Evolutionary conservation across 495 filamentous ascomycete species (phyloP).

Genomic region (Daldinia decipiens): DNA sequence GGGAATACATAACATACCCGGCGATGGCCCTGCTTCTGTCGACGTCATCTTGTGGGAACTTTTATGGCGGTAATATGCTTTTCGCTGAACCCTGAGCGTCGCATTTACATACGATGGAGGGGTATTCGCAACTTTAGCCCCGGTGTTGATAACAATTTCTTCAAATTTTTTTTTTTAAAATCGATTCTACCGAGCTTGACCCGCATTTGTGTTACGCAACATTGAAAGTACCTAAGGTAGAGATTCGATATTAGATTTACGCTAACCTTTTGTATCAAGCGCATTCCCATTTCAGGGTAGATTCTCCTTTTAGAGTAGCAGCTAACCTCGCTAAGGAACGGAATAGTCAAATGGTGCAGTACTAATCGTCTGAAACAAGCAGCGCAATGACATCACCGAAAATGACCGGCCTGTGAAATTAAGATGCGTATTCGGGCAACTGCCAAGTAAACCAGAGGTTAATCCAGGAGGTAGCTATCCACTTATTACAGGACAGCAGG

Average conservation of each 20-base stretch:
- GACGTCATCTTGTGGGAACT: slow-evolving; percentile 29
- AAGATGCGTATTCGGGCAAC: slow-evolving; percentile 4
- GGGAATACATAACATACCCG: slow-evolving; percentile 31
- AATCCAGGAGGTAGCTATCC: slow-evolving; percentile 17
- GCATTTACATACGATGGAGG: slow-evolving; percentile 35
- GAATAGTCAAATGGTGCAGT: no score
- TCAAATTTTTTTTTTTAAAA: slow-evolving; percentile 5
- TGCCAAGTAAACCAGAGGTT: background rate
- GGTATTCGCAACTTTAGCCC: slow-evolving; percentile 33
- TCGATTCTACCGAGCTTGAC: slow-evolving; percentile 44
- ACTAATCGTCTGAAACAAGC: slow-evolving; percentile 30
- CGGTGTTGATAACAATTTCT: slow-evolving; percentile 30
- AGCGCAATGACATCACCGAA: slow-evolving; percentile 38
- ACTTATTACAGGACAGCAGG: slow-evolving; percentile 14
- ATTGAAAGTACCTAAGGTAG: no score
- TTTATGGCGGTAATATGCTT: background rate
- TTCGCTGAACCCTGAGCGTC: slow-evolving; percentile 11
- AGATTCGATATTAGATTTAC: slow-evolving; percentile 18
- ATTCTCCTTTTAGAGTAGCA: background rate
- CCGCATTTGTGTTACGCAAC: slow-evolving; percentile 21
- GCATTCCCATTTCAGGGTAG: slow-evolving; percentile 12
- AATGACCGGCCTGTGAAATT: slow-evolving; percentile 32
- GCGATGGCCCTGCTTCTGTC: slow-evolving; percentile 38
- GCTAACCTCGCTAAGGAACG: slow-evolving; percentile 18
- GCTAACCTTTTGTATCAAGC: slow-evolving; percentile 13